phyloP scores from a whole-genome alignment of 2,329 filamentous ascomycete genomes.

The Aspergillus quadrilineatus region DNA sequence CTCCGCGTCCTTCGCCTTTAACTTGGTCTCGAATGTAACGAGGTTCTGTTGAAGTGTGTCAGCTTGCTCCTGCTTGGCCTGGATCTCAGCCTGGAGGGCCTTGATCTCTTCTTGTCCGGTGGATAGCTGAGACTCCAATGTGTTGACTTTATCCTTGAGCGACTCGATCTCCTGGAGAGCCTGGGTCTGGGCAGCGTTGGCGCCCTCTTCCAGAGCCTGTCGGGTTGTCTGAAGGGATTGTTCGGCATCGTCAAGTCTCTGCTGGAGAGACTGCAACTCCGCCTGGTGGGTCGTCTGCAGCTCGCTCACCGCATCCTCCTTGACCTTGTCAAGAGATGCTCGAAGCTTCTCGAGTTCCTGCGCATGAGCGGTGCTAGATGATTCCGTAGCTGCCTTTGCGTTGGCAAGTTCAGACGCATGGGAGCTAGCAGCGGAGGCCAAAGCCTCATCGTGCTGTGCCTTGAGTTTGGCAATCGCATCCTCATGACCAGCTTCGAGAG shows the following conservation, averaged over 20 bases:
- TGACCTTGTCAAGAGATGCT: slow-evolving; percentile 32
- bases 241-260: slow-evolving; percentile 36
- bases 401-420: slow-evolving; percentile 37
- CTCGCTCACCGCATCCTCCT: slow-evolving; percentile 32
- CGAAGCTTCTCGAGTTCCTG: slow-evolving; percentile 37
- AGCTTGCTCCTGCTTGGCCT: slow-evolving; percentile 38
- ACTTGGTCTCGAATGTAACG: slow-evolving; percentile 36
- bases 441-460: slow-evolving; percentile 19
- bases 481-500: slow-evolving; percentile 31
- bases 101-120: slow-evolving; percentile 35
- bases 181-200: slow-evolving; percentile 33
- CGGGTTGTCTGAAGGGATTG: slow-evolving; percentile 35
- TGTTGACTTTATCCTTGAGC: slow-evolving; percentile 36
- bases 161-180: slow-evolving; percentile 38
- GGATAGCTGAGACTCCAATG: slow-evolving; percentile 33
- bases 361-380: slow-evolving; percentile 29
- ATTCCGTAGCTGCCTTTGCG: slow-evolving; percentile 34
- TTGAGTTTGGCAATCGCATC: slow-evolving; percentile 27
- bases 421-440: slow-evolving; percentile 26
- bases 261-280: slow-evolving; percentile 35
- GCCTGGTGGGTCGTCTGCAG: slow-evolving; percentile 32
- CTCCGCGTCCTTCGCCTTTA: slow-evolving; percentile 38
- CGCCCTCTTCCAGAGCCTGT: slow-evolving; percentile 35
- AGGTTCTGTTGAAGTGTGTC: slow-evolving; percentile 40
- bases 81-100: slow-evolving; percentile 35